Evolutionary conservation across 2,329 filamentous ascomycete genomes (phyloP).

Genomic region (Teratosphaeria zuluensis): DNA sequence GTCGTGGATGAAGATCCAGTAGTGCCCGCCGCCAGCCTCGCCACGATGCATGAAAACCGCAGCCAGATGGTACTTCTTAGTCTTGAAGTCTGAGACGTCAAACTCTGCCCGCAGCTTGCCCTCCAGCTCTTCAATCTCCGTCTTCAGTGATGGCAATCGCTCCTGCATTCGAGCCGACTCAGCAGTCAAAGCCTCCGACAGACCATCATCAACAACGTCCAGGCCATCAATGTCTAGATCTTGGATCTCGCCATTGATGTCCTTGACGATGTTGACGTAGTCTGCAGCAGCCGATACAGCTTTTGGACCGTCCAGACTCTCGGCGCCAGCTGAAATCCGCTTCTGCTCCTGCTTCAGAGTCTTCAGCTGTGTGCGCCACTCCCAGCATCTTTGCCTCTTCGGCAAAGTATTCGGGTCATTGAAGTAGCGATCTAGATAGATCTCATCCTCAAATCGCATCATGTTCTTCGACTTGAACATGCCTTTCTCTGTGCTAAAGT

Average conservation of each 20-base stretch:
- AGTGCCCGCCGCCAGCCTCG: conserved; percentile 59
- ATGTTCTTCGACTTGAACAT: conserved; percentile 67
- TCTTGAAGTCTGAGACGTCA: conserved; percentile 51
- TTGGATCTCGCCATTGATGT: conserved; percentile 29
- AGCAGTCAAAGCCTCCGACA: conserved; percentile 35
- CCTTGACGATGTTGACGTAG: conserved; percentile 35
- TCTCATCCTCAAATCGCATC: conserved; percentile 65
- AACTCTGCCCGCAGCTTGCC: conserved; percentile 50
- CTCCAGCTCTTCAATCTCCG: conserved; percentile 38
- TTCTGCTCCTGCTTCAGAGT: conserved; percentile 21
- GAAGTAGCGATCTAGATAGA: conserved; percentile 86
- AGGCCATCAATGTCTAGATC: conserved; percentile 29
- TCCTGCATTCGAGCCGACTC: conserved; percentile 35
- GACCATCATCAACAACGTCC: conserved; percentile 30
- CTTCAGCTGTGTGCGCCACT: conserved; percentile 54
- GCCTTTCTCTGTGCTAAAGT: conserved; percentile 48
- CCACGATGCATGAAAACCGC: conserved; percentile 89
- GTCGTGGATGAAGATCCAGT: conserved; percentile 94
- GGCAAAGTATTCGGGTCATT: conserved; percentile 55
- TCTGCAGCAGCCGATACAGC: conserved; percentile 26
- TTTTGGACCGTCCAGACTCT: conserved; percentile 18
- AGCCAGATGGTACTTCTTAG: conserved; percentile 69
- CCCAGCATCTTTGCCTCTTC: conserved; percentile 63
- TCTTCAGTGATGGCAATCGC: conserved; percentile 34
- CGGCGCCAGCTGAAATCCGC: conserved; percentile 11